Conservation (phyloP, 2,329 filamentous ascomycete genomes). For the Colletotrichum chlorophyti region DNA sequence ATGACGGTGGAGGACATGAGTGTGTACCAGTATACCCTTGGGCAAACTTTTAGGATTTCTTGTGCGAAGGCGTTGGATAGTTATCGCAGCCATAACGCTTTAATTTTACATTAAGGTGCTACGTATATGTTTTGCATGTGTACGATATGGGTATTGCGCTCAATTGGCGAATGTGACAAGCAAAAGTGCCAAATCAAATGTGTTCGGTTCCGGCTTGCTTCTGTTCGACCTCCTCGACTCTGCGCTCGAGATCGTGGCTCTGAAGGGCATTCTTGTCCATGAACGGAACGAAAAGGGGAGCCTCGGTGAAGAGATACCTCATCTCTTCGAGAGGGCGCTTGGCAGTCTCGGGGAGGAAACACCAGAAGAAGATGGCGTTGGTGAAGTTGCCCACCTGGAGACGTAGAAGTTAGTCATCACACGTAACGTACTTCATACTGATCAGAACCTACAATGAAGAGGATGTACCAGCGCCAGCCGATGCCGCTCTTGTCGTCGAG, state of each 20-base stretch:
- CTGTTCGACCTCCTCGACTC: slow-evolving; percentile 62
- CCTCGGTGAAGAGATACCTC: slow-evolving; percentile 70
- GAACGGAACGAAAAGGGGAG: slow-evolving; percentile 66
- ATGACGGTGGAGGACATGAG: not conserved
- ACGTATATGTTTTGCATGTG: no score
- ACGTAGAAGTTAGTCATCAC: not conserved
- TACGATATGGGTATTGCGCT: no score
- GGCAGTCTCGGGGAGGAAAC: slow-evolving; percentile 70
- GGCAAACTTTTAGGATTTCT: not conserved
- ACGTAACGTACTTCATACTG: not conserved
- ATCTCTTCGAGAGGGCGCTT: slow-evolving; percentile 72
- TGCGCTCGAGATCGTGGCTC: slow-evolving; percentile 62
- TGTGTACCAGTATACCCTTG: not conserved
- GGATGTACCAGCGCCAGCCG: slow-evolving; percentile 55
- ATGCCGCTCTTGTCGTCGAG: slow-evolving; percentile 48
- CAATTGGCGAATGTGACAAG: not conserved
- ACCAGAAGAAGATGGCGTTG: slow-evolving; percentile 61
- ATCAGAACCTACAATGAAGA: slow-evolving; percentile 44
- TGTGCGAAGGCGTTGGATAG: not conserved
- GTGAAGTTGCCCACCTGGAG: slow-evolving; percentile 65
- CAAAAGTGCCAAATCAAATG: not conserved
- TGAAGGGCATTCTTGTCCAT: slow-evolving; percentile 54
- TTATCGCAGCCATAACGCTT: not conserved
- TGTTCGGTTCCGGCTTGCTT: slow-evolving; percentile 44
- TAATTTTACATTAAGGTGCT: slow-evolving; percentile 6